These are phyloP conservation scores for Begonia loranthoides DNA, from an alignment of 306 rosid genomes.

Conservation along the genomic window DNA sequence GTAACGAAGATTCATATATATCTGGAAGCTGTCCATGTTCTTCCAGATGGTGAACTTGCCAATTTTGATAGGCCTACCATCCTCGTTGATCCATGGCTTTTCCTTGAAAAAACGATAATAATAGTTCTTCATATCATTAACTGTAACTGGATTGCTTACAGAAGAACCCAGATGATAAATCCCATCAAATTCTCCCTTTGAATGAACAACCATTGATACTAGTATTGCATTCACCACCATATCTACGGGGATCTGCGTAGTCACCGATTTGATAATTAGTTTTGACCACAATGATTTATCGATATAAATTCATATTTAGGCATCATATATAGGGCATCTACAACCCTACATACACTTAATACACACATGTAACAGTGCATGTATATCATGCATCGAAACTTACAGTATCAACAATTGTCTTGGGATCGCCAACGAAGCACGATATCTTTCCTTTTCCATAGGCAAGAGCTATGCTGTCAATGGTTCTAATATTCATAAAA, in stretches of 20 bases:
- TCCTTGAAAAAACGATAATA: conserved; percentile 31
- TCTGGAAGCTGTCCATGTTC: conserved; percentile 49
- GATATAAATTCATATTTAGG: too few species aligned
- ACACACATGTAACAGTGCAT: too few species aligned
- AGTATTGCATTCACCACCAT: too few species aligned
- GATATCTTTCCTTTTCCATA: conserved; percentile 66
- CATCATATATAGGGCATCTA: too few species aligned
- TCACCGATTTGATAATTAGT: too few species aligned
- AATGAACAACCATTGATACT: conserved; percentile 42
- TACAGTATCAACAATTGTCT: conserved; percentile 47
- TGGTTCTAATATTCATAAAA: conserved; percentile 38
- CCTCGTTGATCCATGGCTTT: conserved; percentile 55
- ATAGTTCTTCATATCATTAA: conserved; percentile 22
- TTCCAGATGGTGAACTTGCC: conserved; percentile 19
- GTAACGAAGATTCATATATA: conserved; percentile 62
- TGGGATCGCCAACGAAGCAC: conserved; percentile 34
- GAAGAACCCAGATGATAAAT: conserved; percentile 78
- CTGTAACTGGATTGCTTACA: conserved; percentile 22
- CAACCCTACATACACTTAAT: too few species aligned
- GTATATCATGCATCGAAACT: too few species aligned
- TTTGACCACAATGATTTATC: too few species aligned
- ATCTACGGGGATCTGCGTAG: conserved; percentile 74
- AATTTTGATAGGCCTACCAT: conserved; percentile 55
- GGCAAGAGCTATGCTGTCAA: conserved; percentile 52
- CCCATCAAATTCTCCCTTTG: conserved; percentile 16